Evolutionary conservation across 2,329 filamentous ascomycete genomes (phyloP), one percentile per base, ranked within the genome.

Genomic region (Ascocoryne sarcoides): DNA sequence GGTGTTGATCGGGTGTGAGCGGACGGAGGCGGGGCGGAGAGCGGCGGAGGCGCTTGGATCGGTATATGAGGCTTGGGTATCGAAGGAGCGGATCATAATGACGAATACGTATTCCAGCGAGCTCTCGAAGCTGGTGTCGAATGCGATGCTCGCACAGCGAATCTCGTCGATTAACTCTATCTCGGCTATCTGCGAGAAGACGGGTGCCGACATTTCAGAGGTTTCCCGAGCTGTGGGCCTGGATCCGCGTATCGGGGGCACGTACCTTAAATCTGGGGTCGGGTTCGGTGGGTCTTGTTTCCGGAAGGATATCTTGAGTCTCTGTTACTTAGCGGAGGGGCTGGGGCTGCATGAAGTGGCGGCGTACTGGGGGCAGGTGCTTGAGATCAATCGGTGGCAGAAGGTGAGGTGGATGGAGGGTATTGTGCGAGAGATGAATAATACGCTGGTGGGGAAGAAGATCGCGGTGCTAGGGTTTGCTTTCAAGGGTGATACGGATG

Each of bases 201-300:
- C 79, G 0, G 83, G 82, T 12, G 84, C 84, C 10, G 77, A 87
- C 52, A 73, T 89, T n/a, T 71, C 80, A 46, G 82, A 88, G 60
- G 73, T 90, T 2, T 72, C 81, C 10, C 65, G 67, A 26, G 75
- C 79, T 4, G 70, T 84, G 20, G 84, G 84, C 36, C 66, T 78
- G 28, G 84, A 90, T 53, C 69, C 70, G 5, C 73, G 84, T 36
- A 84, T 90, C 43, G 84, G 84, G 5, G 67, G 73, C 46, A 76
- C 79, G 58, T 84, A 87, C 62, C 67, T 90, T 30, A 80, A 83
- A 61, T 79, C 84, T 5, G 79, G 79, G 29, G 74, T 87, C 23
- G 84, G 84, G 12, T 90, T 89, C 54, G 84, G 84, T 40, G 84
- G 84, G 15, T 83, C 77, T 45, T 90, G 84, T 62, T 88, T 90